Base-by-base conservation (phyloP, 2,329 filamentous ascomycete species). In the Sporothrix curviconia region DNA sequence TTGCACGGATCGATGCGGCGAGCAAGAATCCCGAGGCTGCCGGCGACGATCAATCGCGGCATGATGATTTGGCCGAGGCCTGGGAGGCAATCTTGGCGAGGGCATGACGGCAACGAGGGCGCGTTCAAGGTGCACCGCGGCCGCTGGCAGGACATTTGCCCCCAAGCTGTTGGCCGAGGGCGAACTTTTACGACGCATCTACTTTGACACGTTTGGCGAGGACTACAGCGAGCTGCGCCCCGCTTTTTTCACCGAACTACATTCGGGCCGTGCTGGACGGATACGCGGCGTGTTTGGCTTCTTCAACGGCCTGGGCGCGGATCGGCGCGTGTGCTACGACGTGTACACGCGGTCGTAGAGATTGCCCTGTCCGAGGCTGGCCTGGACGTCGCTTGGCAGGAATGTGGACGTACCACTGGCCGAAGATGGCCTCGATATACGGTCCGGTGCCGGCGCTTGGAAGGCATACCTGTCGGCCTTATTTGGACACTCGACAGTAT, bases 131-230 rank as follows among this genome's bases (percentile, higher is more conserved):
- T 95, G 24, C 83, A 90, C 68, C 76, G 80, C 37, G 89, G 90
- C 3, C 79, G 78, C 63, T 95, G 91, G 91, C 91, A 95, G 71
- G 88, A 94, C 59, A 74, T 94, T 0, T 76, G 92, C 15, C 87
- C n/a, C 86, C 0, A 74, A 76, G 52, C 75, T 95, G 7, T 73
- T 92, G 1, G 81, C 83, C 59, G 74, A 83, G 40, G 87, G 87
- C 9, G 80, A 87, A 65, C 74, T 84, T n/a, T 12, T 92, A 92
- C 67, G 89, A 95, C 68, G 89, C 28, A 90, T 99, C 64, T 99
- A 97, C 76, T 97, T 96, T 67, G 94, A 99, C 69, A 99, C 94
- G 0, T 97, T 97, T 70, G 94, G 91, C 7, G 94, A 99, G 73
- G 89, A 94, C 62, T 99, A 97, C 72, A 77, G 78, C 2, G 89